These are phyloP conservation scores for Alternaria ethzedia DNA, from an alignment of 2,329 filamentous ascomycete species.

Conservation along the genomic window DNA sequence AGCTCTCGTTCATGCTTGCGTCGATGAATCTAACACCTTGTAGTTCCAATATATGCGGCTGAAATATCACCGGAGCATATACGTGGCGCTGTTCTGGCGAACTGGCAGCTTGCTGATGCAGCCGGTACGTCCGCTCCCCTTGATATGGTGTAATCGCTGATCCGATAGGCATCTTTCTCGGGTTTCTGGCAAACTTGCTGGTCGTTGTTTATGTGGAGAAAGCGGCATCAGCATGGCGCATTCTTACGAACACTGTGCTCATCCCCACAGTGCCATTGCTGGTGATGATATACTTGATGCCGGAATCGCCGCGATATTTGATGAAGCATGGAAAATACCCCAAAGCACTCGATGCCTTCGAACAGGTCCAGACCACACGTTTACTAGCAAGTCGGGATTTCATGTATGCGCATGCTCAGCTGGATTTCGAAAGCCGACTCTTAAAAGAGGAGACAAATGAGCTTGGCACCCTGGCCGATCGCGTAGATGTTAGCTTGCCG, in stretches of 20 bases:
- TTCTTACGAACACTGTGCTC: slow-evolving; percentile 27
- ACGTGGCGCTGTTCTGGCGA: slow-evolving; percentile 26
- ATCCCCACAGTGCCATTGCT: slow-evolving; percentile 27
- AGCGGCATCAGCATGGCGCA: slow-evolving; percentile 15
- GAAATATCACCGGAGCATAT: slow-evolving; percentile 31
- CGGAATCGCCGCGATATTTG: slow-evolving; percentile 23
- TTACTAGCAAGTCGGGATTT: slow-evolving; percentile 27
- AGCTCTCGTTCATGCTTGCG: background rate
- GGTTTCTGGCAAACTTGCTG: slow-evolving; percentile 23
- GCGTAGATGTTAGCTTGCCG: slow-evolving; percentile 10
- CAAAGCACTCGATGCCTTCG: slow-evolving; percentile 25
- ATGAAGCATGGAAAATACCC: slow-evolving; percentile 31
- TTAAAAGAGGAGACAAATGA: slow-evolving; percentile 17
- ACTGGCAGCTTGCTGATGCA: slow-evolving; percentile 32
- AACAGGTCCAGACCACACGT: slow-evolving; percentile 24
- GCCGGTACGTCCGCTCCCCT: slow-evolving; percentile 6
- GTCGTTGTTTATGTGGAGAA: slow-evolving; percentile 17
- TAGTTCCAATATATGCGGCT: slow-evolving; percentile 29
- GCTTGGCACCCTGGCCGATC: slow-evolving; percentile 13
- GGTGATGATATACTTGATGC: slow-evolving; percentile 31
- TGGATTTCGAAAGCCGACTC: slow-evolving; percentile 28
- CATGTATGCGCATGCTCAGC: slow-evolving; percentile 32
- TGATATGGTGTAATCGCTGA: background rate
- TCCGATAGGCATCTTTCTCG: slow-evolving; percentile 24
- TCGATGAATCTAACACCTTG: background rate